Evolutionary conservation across 768 basidiomycete species (phyloP), one percentile per base, ranked within the genome.

Genomic region (Hericium alpestre): DNA sequence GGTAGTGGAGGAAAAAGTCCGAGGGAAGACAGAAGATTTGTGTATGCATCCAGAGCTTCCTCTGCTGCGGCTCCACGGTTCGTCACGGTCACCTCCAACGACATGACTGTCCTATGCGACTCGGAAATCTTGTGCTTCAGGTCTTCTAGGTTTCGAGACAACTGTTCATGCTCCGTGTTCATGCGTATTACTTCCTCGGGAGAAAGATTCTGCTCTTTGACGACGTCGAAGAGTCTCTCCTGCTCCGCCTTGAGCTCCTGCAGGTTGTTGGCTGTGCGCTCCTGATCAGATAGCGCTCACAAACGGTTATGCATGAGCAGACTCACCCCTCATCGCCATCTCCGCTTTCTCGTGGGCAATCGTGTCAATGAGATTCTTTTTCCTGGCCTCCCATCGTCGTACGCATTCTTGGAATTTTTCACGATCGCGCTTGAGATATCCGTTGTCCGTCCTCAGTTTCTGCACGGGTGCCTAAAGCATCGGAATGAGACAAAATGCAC

Each of bases 171-270:
- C 61, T 97, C 93, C 4, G 83, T 83, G 64, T 87, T 93, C 90
- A 99, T 94, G 39, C 84, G 84, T 55, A 81, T 72, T 43, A 96
- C 92, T 70, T 99, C 94, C 69, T 94, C 91, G 0, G 89, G 87
- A 1, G 89, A 82, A 47, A 99, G 78, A 65, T 96, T 94, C 69
- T 99, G 96, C 37, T 74, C 81, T 64, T 84, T 85, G 27, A 98
- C 90, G 2, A 85, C 78, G 0, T 78, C 76, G 9, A 74, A 71
- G 23, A 93, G 75, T 55, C 76, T 79, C 23, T 75, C 74, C 61
- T 87, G 80, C 63, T 93, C 89, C 25, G 70, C 68, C 60, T 79
- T 80, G 38, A 90, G 75, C 49, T 79, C 76, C 43, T 84, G 81
- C 39, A 92, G 72, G 55, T 83, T 79, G 41, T 57, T 55, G 16